Conservation (phyloP, 2,329 filamentous ascomycete genomes). For the Hirsutella minnesotensis region DNA sequence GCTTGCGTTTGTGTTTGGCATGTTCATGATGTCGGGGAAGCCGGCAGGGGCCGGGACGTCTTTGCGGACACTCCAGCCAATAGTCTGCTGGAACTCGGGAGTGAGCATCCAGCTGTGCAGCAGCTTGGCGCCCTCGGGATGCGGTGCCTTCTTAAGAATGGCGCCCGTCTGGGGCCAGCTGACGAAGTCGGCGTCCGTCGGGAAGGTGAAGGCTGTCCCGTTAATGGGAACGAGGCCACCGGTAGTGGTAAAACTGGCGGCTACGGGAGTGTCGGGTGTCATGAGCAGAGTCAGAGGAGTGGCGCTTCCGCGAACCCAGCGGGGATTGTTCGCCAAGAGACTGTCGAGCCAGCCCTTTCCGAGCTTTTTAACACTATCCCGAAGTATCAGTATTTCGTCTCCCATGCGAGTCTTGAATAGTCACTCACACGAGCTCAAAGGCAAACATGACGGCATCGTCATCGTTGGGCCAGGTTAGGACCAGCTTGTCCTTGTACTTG, state of each 20-base stretch:
- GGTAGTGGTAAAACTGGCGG: conserved; percentile 20
- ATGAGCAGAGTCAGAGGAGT: conserved; percentile 26
- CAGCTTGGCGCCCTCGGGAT: conserved; percentile 38
- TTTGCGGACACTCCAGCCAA: conserved; percentile 21
- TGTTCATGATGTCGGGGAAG: conserved; percentile 13
- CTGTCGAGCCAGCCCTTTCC: conserved; percentile 34
- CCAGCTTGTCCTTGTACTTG: conserved; percentile 39
- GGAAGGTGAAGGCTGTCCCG: conserved; percentile 15
- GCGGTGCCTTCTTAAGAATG: conserved; percentile 35
- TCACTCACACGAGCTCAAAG: conserved; percentile 34
- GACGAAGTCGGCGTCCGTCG: conserved; percentile 27
- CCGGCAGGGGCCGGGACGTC: conserved; percentile 19
- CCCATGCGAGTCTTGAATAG: no score
- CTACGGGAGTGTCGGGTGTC: conserved; percentile 15
- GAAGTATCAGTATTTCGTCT: no score
- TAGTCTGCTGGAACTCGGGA: conserved; percentile 22
- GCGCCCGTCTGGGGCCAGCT: conserved; percentile 36
- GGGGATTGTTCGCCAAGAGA: conserved; percentile 34
- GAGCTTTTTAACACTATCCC: conserved; percentile 23
- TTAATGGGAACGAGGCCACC: conserved; percentile 8
- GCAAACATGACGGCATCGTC: conserved; percentile 43
- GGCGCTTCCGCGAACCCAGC: conserved; percentile 38
- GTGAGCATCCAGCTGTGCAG: conserved; percentile 34
- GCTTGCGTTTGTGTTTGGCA: conserved; percentile 21
- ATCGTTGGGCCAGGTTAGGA: conserved; percentile 44